Evolutionary conservation across 2,329 filamentous ascomycete genomes (phyloP), one percentile per base, ranked within the genome.

Genomic region (Ophiostoma perfectum): DNA sequence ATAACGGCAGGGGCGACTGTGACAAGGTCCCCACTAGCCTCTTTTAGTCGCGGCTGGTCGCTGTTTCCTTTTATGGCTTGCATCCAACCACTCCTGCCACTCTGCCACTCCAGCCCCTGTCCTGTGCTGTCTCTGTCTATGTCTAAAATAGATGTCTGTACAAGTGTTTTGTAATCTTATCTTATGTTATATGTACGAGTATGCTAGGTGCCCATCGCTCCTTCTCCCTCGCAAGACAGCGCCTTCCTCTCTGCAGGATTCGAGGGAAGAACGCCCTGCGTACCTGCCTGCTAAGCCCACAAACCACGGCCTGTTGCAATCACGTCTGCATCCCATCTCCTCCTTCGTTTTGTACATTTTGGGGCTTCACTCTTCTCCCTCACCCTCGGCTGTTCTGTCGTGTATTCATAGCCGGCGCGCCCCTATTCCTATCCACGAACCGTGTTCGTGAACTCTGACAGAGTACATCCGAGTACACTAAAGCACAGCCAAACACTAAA

Each of bases 21-120:
- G 67, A 66, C 67, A 70, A 41, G 64, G 45, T 64, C 16, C 58
- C 66, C 36, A 39, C 67, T 69, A 70, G 67, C 68, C 68, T 66
- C 11, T n/a, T 64, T 69, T 58, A 12, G 66, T 64, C 39, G 38
- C 58, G 39, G 27, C 27, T 65, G 58, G 63, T 66, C 41, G 63
- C 45, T 62, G 41, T 65, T 58, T 68, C 68, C 63, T 44, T 63
- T 62, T 65, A 39, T 55, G 27, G 55, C 45, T 45, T 67, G 12
- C 65, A 62, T 39, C 60, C 60, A 63, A 63, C 60, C 58, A n/a
- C 38, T 41, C 6, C 60, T 42, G 6, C 3, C 18, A 27, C 27
- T 27, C 27, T 27, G 27, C 58, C 38, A 62, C 65, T 42, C 36
- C 49, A 45, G 27, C 39, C 68, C 47, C 62, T 52, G 52, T 58